These are phyloP conservation scores for Astragalus glycyphyllos DNA, from an alignment of 306 rosid genomes.

Conservation along the genomic window DNA sequence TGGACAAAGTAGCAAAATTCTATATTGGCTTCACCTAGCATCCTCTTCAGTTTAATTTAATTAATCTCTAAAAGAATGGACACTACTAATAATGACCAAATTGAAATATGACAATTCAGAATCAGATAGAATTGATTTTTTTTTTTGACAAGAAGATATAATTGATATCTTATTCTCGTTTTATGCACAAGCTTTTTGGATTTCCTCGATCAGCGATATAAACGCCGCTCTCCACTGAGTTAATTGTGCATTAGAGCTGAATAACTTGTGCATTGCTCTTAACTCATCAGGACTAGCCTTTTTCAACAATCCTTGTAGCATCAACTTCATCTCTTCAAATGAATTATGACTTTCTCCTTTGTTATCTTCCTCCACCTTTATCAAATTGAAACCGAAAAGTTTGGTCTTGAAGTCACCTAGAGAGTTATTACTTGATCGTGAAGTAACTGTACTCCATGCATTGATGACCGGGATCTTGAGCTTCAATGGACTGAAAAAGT, in stretches of 20 bases:
- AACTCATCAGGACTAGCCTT: conserved; percentile 71
- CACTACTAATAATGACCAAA: conserved; percentile 45
- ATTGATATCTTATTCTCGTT: background rate
- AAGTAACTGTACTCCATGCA: conserved; percentile 59
- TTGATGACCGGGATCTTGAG: conserved; percentile 68
- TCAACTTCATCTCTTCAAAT: conserved; percentile 48
- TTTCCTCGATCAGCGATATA: conserved; percentile 57
- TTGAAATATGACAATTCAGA: conserved; percentile 35
- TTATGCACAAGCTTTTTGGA: conserved; percentile 46
- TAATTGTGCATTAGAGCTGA: conserved; percentile 54
- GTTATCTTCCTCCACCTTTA: conserved; percentile 42
- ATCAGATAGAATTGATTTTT: background rate
- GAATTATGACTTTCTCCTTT: conserved; percentile 40
- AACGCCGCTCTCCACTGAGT: conserved; percentile 51
- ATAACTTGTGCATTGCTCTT: conserved; percentile 51
- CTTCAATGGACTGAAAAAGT: conserved; percentile 70
- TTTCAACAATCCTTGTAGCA: conserved; percentile 56
- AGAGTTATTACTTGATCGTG: conserved; percentile 43
- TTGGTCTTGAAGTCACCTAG: conserved; percentile 42
- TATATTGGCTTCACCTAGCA: conserved; percentile 38
- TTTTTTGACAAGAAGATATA: too few relatives aligned
- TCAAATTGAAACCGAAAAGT: conserved; percentile 51
- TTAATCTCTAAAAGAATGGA: conserved; percentile 47
- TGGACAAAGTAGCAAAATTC: background rate
- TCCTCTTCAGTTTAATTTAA: conserved; percentile 28